phyloP scores from a whole-genome alignment of 2,329 filamentous ascomycete genomes.

The Botryotinia narcissicola region DNA sequence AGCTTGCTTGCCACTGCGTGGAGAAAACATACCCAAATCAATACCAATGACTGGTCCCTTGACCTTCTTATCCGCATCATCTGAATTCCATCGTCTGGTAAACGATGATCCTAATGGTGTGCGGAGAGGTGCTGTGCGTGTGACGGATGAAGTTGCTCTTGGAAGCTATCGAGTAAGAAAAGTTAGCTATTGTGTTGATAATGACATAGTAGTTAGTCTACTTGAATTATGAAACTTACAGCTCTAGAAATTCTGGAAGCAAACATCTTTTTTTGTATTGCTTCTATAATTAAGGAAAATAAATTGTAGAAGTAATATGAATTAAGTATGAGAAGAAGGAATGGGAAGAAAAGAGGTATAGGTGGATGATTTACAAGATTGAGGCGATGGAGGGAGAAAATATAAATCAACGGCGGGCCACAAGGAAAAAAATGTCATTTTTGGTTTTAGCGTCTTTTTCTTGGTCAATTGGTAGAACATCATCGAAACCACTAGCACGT shows the following conservation, averaged over 20 bases:
- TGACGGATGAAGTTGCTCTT: conserved; percentile 66
- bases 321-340: conserved; percentile 22
- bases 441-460: conserved; percentile 21
- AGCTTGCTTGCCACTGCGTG: conserved; percentile 10
- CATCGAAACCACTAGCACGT: conserved; percentile 14
- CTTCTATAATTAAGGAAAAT: conserved; percentile 26
- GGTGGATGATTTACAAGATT: conserved; percentile 8
- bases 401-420: conserved; percentile 14
- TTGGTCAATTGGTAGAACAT: conserved; percentile 13
- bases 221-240: conserved; percentile 54
- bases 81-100: conserved; percentile 69
- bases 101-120: conserved; percentile 71
- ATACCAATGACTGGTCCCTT: conserved; percentile 97
- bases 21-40: conserved; percentile 71
- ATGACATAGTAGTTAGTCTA: conserved; percentile 23
- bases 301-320: conserved; percentile 22
- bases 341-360: conserved; percentile 22
- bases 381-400: conserved; percentile 16
- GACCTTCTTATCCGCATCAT: conserved; percentile 76
- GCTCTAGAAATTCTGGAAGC: conserved; percentile 69
- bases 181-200: conserved; percentile 34
- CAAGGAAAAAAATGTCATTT: conserved; percentile 18
- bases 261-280: conserved; percentile 57
- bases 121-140: conserved; percentile 66
- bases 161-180: conserved; percentile 59